Conservation (phyloP, 129 eudicot species). For the Daucus carota region DNA sequence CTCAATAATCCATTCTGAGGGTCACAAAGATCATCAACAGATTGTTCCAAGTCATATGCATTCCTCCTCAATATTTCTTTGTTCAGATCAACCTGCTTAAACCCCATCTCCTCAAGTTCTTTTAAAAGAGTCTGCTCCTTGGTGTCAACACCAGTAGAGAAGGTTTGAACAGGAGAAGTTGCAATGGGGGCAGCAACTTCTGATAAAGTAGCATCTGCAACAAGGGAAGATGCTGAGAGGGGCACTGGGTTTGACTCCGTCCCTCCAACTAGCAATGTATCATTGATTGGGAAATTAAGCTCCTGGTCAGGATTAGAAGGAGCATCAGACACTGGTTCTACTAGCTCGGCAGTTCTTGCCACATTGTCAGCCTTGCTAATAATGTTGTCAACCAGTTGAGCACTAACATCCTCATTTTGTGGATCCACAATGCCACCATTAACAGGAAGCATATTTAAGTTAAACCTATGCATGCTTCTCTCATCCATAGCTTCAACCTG, state of each 20-base stretch:
- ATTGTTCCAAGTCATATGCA: constrained; percentile 54
- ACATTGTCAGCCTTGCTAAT: constrained; percentile 22
- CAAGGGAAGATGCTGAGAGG: constrained; percentile 19
- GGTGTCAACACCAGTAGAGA: constrained; percentile 12
- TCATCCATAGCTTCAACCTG: constrained; percentile 72
- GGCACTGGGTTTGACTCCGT: constrained; percentile 14
- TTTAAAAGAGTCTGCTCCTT: constrained; percentile 29
- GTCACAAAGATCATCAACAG: constrained; percentile 70
- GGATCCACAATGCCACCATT: constrained; percentile 13
- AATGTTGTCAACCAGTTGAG: constrained; percentile 16
- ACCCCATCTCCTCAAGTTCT: constrained; percentile 77
- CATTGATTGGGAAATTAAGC: constrained; percentile 61
- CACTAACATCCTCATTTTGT: constrained; percentile 20
- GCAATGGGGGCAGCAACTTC: constrained; percentile 26
- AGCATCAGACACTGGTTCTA: constrained; percentile 16
- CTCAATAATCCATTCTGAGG: constrained; percentile 41
- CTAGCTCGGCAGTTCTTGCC: constrained; percentile 18
- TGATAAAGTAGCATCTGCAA: constrained; percentile 26
- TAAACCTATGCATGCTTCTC: constrained; percentile 22
- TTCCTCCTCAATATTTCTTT: constrained; percentile 50
- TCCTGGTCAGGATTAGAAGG: constrained; percentile 37
- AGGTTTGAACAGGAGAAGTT: constrained; percentile 9
- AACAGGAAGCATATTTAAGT: constrained; percentile 67
- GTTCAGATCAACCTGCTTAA: constrained; percentile 55
- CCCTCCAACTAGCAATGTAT: constrained; percentile 41